A percentile compares a stretch with the other conserved stretches of the same genome.
phyloP scores from a whole-genome alignment of 1,284 basidiomycete genomes.

The Heliocybe sulcata region DNA sequence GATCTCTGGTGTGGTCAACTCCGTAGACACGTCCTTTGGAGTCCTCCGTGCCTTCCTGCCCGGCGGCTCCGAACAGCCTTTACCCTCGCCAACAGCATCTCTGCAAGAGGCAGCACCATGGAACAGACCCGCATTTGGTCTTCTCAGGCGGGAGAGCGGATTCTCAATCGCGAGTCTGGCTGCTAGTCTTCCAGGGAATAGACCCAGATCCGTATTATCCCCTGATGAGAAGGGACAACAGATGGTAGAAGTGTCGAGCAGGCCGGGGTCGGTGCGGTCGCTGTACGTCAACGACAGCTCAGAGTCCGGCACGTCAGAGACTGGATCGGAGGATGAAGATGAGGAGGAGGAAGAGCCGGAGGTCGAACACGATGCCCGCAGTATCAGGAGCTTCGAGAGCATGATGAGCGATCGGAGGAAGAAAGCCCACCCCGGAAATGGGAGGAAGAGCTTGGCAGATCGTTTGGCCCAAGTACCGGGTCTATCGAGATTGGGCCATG shows the following conservation, averaged over 20 bases:
- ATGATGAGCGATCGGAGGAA: conserved; percentile 50
- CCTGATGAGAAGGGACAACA: conserved; percentile 51
- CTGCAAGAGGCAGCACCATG: conserved; percentile 26
- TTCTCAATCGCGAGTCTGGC: conserved; percentile 81
- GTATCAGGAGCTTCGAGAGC: conserved; percentile 76
- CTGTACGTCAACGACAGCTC: conserved; percentile 21
- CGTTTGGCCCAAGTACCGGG: conserved; percentile 67
- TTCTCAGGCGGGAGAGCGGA: conserved; percentile 63
- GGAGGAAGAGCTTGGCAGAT: conserved; percentile 65
- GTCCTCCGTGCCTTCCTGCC: conserved; percentile 64
- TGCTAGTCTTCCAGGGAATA: conserved; percentile 47
- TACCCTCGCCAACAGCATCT: conserved; percentile 19
- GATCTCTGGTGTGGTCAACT: conserved; percentile 65
- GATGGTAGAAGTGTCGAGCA: conserved; percentile 51
- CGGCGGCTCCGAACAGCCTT: conserved; percentile 18
- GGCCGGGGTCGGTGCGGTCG: conserved; percentile 47
- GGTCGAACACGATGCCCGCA: conserved; percentile 47
- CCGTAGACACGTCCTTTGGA: conserved; percentile 66
- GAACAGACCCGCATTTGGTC: conserved; percentile 50
- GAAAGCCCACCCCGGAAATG: conserved; percentile 17
- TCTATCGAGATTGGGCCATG: conserved; percentile 36
- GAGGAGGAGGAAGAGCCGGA: conserved; percentile 27
- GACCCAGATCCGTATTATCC: conserved; percentile 15
- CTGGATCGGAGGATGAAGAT: conserved; percentile 23
- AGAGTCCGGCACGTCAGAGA: conserved; percentile 10